Conservation (phyloP, 2,329 filamentous ascomycete genomes). For the Alternaria postmessia region DNA sequence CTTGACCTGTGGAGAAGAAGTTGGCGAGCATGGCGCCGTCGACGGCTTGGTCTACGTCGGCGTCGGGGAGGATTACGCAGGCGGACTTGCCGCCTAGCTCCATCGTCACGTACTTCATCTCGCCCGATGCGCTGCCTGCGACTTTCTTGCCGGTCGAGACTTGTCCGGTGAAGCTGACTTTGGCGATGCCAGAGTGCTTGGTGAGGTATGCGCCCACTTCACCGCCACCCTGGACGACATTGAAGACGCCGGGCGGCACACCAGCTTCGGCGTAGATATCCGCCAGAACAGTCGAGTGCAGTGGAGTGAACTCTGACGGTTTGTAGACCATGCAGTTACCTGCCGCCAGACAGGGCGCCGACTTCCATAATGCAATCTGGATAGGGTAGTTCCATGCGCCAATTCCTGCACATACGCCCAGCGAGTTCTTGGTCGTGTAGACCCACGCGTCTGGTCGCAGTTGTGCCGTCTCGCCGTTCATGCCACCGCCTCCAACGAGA, state of each 20-base stretch:
- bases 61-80: constrained; percentile 80
- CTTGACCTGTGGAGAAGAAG: constrained; percentile 89
- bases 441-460: constrained; percentile 80
- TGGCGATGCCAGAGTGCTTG: constrained; percentile 75
- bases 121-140: constrained; percentile 74
- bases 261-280: constrained; percentile 81
- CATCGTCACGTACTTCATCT: constrained; percentile 92
- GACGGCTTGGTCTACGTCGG: constrained; percentile 79
- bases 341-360: constrained; percentile 81
- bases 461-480: constrained; percentile 81
- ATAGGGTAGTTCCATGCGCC: constrained; percentile 94
- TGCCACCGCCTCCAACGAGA: constrained; percentile 76
- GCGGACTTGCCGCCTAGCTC: constrained; percentile 90
- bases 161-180: constrained; percentile 90
- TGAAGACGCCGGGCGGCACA: constrained; percentile 83
- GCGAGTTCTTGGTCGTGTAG: constrained; percentile 80
- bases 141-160: constrained; percentile 85
- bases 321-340: constrained; percentile 94
- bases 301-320: constrained; percentile 83
- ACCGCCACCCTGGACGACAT: constrained; percentile 82
- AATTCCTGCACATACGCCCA: constrained; percentile 86
- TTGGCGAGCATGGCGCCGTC: constrained; percentile 93
- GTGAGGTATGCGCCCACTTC: constrained; percentile 80
- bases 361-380: constrained; percentile 91
- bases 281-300: constrained; percentile 80